Conservation (phyloP, 805 yeast genomes). For the Starmerella geochares region DNA sequence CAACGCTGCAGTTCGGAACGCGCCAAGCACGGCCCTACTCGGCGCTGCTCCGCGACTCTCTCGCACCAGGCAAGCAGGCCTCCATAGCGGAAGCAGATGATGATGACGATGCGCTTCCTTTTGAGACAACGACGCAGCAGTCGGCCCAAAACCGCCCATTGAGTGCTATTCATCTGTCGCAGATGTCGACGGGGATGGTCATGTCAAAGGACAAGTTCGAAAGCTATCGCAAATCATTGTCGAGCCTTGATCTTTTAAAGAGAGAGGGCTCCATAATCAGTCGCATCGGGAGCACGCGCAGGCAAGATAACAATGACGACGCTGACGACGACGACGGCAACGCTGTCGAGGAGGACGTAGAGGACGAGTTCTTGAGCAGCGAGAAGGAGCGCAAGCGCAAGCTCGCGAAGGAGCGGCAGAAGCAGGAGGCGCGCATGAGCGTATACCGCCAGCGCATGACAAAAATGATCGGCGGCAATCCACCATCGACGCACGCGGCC, state of each 20-base stretch:
- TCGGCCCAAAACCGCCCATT: constrained; percentile 21
- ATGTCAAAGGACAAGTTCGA: constrained; percentile 26
- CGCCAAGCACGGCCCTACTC: constrained; percentile 5
- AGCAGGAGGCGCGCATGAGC: constrained; percentile 35
- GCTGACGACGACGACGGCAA: constrained; percentile 36
- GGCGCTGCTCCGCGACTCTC: constrained; percentile 6
- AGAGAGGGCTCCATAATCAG: constrained; percentile 17
- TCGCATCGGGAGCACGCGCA: constrained; percentile 5
- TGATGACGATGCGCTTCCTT: constrained; percentile 26
- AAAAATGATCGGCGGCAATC: constrained; percentile 30
- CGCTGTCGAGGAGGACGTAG: constrained; percentile 34
- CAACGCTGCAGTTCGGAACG: constrained; percentile 6
- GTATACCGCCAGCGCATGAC: constrained; percentile 36
- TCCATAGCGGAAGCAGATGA: constrained; percentile 5
- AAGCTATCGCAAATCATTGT: constrained; percentile 24
- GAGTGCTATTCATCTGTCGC: constrained; percentile 16
- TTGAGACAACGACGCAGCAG: constrained; percentile 23
- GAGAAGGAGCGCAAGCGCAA: constrained; percentile 21
- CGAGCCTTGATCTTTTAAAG: constrained; percentile 17
- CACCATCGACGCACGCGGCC: background rate
- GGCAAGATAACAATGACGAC: constrained; percentile 1
- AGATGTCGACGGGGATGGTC: constrained; percentile 18
- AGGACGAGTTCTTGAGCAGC: constrained; percentile 25
- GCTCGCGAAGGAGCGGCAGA: constrained; percentile 26
- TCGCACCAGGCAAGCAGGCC: background rate